Conservation (phyloP, 2,329 filamentous ascomycete species). For the Pestalotiopsis sp. region DNA sequence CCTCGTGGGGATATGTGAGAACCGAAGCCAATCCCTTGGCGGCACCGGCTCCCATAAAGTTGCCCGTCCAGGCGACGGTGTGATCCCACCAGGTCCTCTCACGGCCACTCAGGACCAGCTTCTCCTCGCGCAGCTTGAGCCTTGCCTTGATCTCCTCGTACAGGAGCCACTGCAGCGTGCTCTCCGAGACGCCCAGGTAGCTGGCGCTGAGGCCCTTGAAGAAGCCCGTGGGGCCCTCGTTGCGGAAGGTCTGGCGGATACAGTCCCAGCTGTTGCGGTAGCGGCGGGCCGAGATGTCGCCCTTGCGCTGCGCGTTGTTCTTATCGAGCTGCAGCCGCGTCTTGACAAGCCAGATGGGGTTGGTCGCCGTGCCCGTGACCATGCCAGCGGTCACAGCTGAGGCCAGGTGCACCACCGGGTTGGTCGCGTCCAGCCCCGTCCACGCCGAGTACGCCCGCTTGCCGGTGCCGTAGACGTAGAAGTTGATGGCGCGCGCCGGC, state of each 20-base stretch:
- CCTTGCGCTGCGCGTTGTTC: constrained; percentile 67
- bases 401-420: constrained; percentile 75
- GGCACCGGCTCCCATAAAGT: constrained; percentile 75
- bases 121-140: constrained; percentile 67
- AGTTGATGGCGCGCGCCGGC: constrained; percentile 88
- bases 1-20: constrained; percentile 91
- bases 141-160: constrained; percentile 89
- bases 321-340: constrained; percentile 91
- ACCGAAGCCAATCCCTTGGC: constrained; percentile 86
- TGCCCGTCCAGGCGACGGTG: constrained; percentile 77
- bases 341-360: constrained; percentile 97
- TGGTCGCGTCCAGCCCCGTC: constrained; percentile 71
- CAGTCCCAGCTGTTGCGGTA: constrained; percentile 92
- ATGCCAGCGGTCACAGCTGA: constrained; percentile 80
- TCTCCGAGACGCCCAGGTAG: constrained; percentile 89
- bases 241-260: constrained; percentile 75
- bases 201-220: constrained; percentile 92
- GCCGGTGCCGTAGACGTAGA: constrained; percentile 90
- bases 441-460: constrained; percentile 79
- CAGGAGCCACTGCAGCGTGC: constrained; percentile 88
- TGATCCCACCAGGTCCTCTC: constrained; percentile 72
- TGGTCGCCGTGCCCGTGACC: constrained; percentile 86
- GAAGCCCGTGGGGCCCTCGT: constrained; percentile 80
- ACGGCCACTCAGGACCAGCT: constrained; percentile 59
- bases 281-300: constrained; percentile 58